A percentile compares a stretch with the other conserved stretches of the same genome.
These are phyloP conservation scores for Candida tallmaniae DNA, from an alignment of 805 yeast genomes.

Conservation along the genomic window DNA sequence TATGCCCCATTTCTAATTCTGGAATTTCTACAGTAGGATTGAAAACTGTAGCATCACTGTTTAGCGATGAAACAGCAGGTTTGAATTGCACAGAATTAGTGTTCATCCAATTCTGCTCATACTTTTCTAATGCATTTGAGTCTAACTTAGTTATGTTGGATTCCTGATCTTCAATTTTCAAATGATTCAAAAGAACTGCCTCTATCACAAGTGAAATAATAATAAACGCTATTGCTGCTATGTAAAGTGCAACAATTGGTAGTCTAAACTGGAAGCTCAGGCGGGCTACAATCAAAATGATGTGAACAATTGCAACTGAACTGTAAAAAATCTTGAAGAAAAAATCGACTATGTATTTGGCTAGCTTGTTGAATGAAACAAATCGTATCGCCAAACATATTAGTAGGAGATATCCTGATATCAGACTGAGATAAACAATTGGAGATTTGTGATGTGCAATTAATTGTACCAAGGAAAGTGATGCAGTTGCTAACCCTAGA, in stretches of 20 bases:
- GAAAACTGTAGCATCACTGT: neutral
- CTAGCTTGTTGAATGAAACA: conserved; percentile 2
- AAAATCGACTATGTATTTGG: neutral
- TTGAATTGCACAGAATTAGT: conserved; percentile 4
- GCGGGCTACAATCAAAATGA: conserved; percentile 1
- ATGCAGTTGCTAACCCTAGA: too few relatives aligned
- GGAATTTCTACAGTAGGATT: neutral
- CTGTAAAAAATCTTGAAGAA: conserved; percentile 5
- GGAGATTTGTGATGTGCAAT: too few relatives aligned
- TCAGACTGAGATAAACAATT: too few relatives aligned
- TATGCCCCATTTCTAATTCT: too few relatives aligned
- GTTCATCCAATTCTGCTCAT: conserved; percentile 11
- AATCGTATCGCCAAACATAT: conserved; percentile 10
- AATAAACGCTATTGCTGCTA: conserved; percentile 5
- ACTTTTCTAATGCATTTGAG: neutral
- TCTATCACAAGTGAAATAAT: conserved; percentile 4
- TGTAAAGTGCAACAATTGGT: conserved; percentile 5
- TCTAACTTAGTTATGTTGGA: neutral
- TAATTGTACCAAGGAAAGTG: too few relatives aligned
- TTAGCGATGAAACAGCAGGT: conserved; percentile 1
- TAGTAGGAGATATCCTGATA: conserved; percentile 7
- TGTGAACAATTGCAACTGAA: neutral
- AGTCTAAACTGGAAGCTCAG: conserved; percentile 1
- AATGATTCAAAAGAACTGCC: neutral
- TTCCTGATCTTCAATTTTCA: neutral